Percentiles rank a stretch among this genome's conserved stretches.
Evolutionary conservation across 1,284 basidiomycete genomes (phyloP).

Genomic region (Abortiporus biennis): DNA sequence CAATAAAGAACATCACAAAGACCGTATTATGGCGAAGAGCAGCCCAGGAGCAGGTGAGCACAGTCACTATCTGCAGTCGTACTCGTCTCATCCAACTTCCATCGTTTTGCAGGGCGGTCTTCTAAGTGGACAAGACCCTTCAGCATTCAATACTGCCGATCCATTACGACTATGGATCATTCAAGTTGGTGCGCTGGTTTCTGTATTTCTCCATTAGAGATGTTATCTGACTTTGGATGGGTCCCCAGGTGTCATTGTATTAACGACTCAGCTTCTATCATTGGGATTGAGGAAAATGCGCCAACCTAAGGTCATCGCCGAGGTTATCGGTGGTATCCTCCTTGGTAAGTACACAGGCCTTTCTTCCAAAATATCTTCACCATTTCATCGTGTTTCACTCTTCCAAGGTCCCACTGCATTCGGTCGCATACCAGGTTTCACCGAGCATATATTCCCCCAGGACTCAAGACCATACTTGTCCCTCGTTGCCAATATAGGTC

Average conservation of each 20-base stretch:
- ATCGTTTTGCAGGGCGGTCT: constrained; percentile 51
- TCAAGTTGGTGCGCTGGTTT: constrained; percentile 64
- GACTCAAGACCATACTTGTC: constrained; percentile 74
- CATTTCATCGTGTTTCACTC: neutral
- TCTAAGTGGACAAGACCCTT: constrained; percentile 67
- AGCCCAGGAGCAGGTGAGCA: constrained; percentile 22
- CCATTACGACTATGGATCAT: constrained; percentile 89
- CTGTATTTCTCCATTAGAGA: neutral
- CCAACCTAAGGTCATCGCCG: constrained; percentile 85
- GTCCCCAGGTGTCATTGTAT: constrained; percentile 66
- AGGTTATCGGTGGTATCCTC: constrained; percentile 88
- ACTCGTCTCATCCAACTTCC: neutral
- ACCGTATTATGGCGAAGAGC: constrained; percentile 16
- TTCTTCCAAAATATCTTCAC: constrained; percentile 1
- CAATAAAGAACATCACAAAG: constrained; percentile 18
- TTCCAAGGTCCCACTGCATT: constrained; percentile 67
- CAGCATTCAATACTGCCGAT: constrained; percentile 55
- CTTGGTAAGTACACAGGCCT: constrained; percentile 41
- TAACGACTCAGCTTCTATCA: constrained; percentile 74
- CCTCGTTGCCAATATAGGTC: constrained; percentile 89
- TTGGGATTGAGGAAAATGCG: constrained; percentile 64
- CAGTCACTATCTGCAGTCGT: neutral
- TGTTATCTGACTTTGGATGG: neutral
- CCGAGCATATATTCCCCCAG: constrained; percentile 75
- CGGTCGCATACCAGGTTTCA: constrained; percentile 75